These are phyloP conservation scores for Pseudogymnoascus sp. DNA, from an alignment of 2,329 filamentous ascomycete genomes.

Conservation along the genomic window DNA sequence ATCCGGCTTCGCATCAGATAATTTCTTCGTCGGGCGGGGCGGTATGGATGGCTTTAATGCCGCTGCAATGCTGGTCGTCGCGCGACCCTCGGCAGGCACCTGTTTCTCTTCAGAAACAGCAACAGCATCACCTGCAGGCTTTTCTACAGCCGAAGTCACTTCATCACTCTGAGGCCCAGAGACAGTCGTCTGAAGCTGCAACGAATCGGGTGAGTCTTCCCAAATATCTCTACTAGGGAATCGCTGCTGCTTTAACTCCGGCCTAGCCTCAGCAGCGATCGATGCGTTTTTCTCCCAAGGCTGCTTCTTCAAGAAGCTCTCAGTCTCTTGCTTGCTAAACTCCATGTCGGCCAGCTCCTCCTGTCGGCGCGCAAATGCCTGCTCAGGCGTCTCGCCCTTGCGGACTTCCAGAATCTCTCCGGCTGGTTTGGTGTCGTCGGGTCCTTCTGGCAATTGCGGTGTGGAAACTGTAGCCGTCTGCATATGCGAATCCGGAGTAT, in stretches of 20 bases:
- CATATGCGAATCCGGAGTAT: conserved; percentile 78
- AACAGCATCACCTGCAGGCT: conserved; percentile 27
- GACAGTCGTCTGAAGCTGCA: conserved; percentile 69
- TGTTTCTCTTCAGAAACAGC: conserved; percentile 25
- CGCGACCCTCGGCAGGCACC: conserved; percentile 21
- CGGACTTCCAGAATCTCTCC: conserved; percentile 13
- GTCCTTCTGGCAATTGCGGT: conserved; percentile 52
- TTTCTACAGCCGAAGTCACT: conserved; percentile 34
- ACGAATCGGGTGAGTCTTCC: conserved; percentile 86
- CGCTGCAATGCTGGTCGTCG: conserved; percentile 31
- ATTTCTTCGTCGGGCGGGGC: conserved; percentile 36
- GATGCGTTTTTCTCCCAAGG: conserved; percentile 42
- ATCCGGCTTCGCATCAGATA: conserved; percentile 30
- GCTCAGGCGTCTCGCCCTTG: conserved; percentile 45
- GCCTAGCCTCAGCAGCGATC: conserved; percentile 42
- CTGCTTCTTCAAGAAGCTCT: conserved; percentile 46
- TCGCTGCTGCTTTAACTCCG: conserved; percentile 49
- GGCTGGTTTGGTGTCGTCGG: conserved; percentile 14
- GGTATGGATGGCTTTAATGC: conserved; percentile 53
- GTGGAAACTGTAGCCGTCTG: conserved; percentile 75
- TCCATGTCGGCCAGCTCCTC: conserved; percentile 56
- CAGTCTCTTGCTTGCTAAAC: conserved; percentile 27
- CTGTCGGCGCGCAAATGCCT: conserved; percentile 57
- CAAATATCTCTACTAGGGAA: conserved; percentile 91
- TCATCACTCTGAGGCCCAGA: conserved; percentile 42